Evolutionary conservation across 768 basidiomycete genomes (phyloP).

Genomic region (Harrya chromipes): DNA sequence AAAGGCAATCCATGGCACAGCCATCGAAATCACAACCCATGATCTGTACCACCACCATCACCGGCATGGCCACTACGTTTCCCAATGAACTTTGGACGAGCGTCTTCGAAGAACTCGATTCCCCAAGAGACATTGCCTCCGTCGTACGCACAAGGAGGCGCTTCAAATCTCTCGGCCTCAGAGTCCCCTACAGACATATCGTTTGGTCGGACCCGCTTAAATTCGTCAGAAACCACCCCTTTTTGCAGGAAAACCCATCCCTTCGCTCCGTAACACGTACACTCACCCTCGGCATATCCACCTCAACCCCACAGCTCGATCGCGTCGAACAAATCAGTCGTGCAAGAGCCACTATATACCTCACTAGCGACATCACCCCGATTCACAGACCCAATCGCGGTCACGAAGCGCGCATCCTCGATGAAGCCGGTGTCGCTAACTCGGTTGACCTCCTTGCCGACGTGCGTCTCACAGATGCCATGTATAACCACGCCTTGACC

Average conservation of each 20-base stretch:
- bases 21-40: background rate
- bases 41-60: background rate
- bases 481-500: constrained; percentile 16
- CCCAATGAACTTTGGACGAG: constrained; percentile 40
- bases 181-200: constrained; percentile 34
- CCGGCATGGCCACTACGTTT: constrained; percentile 18
- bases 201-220: constrained; percentile 32
- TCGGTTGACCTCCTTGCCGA: constrained; percentile 24
- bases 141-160: constrained; percentile 31
- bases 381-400: constrained; percentile 18
- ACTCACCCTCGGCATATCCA: constrained; percentile 29
- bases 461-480: constrained; percentile 11
- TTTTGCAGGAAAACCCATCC: constrained; percentile 6
- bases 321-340: constrained; percentile 31
- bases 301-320: constrained; percentile 9
- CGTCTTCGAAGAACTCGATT: constrained; percentile 35
- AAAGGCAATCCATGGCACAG: too few relatives aligned
- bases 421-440: constrained; percentile 16
- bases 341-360: constrained; percentile 21
- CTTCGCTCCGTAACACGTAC: constrained; percentile 17
- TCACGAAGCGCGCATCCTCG: constrained; percentile 27
- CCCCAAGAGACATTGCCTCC: constrained; percentile 28
- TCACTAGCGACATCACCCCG: constrained; percentile 11
- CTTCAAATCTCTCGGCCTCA: constrained; percentile 29
- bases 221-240: constrained; percentile 24